phyloP scores from a whole-genome alignment of 1,284 basidiomycete species.

The Testicularia cyperi region DNA sequence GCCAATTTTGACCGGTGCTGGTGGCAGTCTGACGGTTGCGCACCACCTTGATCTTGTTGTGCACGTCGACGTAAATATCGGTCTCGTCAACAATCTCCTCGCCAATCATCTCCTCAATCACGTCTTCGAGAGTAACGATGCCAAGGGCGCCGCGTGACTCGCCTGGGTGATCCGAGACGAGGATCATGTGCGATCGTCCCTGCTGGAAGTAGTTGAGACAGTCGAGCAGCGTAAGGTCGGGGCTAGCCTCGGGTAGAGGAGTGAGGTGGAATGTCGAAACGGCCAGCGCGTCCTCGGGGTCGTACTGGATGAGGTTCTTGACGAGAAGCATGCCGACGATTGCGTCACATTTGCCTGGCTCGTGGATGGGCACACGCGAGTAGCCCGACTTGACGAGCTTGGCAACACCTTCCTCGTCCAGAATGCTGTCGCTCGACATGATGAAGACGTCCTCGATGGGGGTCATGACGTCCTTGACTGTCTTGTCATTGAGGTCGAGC shows the following conservation, averaged over 20 bases:
- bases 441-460: constrained; percentile 73
- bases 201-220: constrained; percentile 70
- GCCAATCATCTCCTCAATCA: constrained; percentile 67
- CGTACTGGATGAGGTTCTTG: constrained; percentile 79
- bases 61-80: constrained; percentile 57
- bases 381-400: constrained; percentile 71
- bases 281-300: constrained; percentile 75
- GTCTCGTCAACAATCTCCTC: constrained; percentile 59
- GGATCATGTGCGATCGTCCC: constrained; percentile 85
- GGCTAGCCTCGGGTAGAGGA: constrained; percentile 85
- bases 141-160: constrained; percentile 70
- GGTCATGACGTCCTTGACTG: constrained; percentile 70
- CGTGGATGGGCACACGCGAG: constrained; percentile 88
- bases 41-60: constrained; percentile 53
- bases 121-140: constrained; percentile 63
- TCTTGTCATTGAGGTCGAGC: constrained; percentile 64
- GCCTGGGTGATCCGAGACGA: constrained; percentile 82
- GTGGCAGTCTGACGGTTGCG: constrained; percentile 22
- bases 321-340: constrained; percentile 82
- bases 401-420: constrained; percentile 76
- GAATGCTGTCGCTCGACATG: constrained; percentile 72
- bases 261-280: constrained; percentile 66
- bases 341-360: constrained; percentile 71
- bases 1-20: constrained; percentile 42
- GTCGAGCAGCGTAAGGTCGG: constrained; percentile 71